Base-by-base conservation (phyloP, 139 green algal species). In the Pleodorina starrii region DNA sequence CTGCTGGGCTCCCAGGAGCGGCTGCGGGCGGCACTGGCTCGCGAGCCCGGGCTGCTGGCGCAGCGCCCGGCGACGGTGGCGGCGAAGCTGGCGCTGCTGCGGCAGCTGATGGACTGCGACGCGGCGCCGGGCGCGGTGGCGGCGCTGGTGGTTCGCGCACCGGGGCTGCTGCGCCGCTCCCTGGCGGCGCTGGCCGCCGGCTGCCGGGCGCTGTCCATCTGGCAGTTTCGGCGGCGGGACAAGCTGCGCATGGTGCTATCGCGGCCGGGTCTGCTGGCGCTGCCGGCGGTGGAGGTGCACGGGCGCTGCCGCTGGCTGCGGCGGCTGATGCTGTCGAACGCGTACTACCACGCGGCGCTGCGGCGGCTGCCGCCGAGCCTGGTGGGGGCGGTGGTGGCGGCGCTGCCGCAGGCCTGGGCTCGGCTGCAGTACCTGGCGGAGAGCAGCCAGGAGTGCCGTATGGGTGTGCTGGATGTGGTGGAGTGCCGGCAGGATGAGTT, bases 281-380 rank as follows among this genome's bases (percentile, higher is more conserved):
- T 95, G 43, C 92, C 90, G 1, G 50, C 80, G 48, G 6, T 11
- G 5, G 93, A 95, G 90, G 74, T 95, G 69, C 88, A 95, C 71
- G 87, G 89, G 16, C 90, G 93, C 74, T 95, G 91, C 75, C 85
- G 93, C 25, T 95, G 93, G 93, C 81, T 95, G 59, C 90, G 93
- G 32, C 43, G 35, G 36, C 77, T 94, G 27, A 93, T 95, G 84
- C 54, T 92, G 17, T 38, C 46, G 66, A 90, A 92, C 72, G 88
- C 48, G 4, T 87, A 88, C 42, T 94, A 92, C 75, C 91, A 94
- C 63, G 23, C 46, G 23, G 78, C 88, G 25, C 84, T 95, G 29
- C 80, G 93, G 59, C 63, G 71, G 25, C 32, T 93, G 35, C 88
- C 88, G 29, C 46, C 81, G 1, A 32, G 23, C 21, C 11, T 88